Evolutionary conservation across 176 grass and related monocot genomes (phyloP), one percentile per base, ranked within the genome.

Genomic region (Phyllostachys edulis): DNA sequence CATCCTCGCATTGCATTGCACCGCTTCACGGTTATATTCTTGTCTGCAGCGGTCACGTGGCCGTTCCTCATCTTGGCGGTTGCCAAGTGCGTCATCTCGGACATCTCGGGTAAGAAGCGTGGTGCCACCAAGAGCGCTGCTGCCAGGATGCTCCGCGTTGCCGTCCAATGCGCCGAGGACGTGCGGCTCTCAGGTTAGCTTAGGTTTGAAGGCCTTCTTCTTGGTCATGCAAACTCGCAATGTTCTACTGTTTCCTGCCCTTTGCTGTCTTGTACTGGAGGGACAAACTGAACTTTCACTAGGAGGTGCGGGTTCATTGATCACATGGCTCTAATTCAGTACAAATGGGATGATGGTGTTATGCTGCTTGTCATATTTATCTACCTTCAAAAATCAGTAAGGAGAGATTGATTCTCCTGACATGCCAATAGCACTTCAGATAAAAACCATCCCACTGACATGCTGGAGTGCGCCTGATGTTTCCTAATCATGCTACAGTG

Each of bases 11-110:
- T 73, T 49, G 46, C 12, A 9, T 75, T 71, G 27, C 75, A 12
- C 44, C 18, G 18, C 37, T 59, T 73, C 49, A 47, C 21, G 79
- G 17, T n/a, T 74, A 10, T 71, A 64, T 39, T 36, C 12, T 65
- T 74, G 64, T 82, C 83, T 87, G 88, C 86, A 96, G 94, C 84
- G 11, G 81, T 85, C 38, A 91, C 91, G 12, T 98, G 96, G 96
- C 93, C 89, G 7, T 84, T 91, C 80, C 79, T 98, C 34, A 54
- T 92, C 76, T 76, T 63, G 55, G 61, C 83, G 63, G 73, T 94
- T 39, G 46, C 72, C 73, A 86, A 83, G 63, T 94, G 92, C 57
- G 80, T 80, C 70, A 81, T 73, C 55, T 68, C 63, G 57, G 92
- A 94, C 74, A 90, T 94, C 65, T 82, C 82, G 0, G 59, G 27